Evolutionary conservation across 1,139 yeast species (phyloP).

Genomic region (Debaryomyces sp.): DNA sequence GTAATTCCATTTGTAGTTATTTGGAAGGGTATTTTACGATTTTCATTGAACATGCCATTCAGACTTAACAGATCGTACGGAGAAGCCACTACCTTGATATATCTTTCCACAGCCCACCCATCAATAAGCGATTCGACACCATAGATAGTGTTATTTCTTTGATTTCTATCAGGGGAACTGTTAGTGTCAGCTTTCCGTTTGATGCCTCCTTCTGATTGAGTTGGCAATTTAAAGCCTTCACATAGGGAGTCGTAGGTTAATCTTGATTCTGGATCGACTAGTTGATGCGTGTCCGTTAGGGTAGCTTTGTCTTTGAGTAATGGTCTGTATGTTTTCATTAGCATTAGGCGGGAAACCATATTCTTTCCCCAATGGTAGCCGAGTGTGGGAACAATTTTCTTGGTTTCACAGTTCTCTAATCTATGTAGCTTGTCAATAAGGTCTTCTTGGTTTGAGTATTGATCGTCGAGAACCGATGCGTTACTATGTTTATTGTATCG

Average conservation of each 20-base stretch:
- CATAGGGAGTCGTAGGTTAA: constrained; percentile 17
- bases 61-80: constrained; percentile 13
- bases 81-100: constrained; percentile 26
- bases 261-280: constrained; percentile 18
- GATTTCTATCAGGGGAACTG: neutral
- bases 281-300: neutral
- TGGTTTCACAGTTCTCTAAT: constrained; percentile 20
- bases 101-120: constrained; percentile 35
- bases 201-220: constrained; percentile 4
- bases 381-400: constrained; percentile 38
- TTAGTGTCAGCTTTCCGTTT: neutral
- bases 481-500: constrained; percentile 5
- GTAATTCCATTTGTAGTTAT: constrained; percentile 18
- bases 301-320: constrained; percentile 10
- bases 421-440: constrained; percentile 18
- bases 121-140: constrained; percentile 11
- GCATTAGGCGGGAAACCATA: constrained; percentile 31
- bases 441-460: constrained; percentile 13
- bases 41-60: constrained; percentile 7
- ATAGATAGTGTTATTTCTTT: neutral
- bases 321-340: constrained; percentile 40
- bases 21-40: constrained; percentile 17
- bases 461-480: neutral
- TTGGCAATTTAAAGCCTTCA: constrained; percentile 15
- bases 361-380: constrained; percentile 46